Evolutionary conservation across 192 early-diverging fungal species (phyloP), one percentile per base, ranked within the genome.

Genomic region (Gorgonomyces haynaldii): DNA sequence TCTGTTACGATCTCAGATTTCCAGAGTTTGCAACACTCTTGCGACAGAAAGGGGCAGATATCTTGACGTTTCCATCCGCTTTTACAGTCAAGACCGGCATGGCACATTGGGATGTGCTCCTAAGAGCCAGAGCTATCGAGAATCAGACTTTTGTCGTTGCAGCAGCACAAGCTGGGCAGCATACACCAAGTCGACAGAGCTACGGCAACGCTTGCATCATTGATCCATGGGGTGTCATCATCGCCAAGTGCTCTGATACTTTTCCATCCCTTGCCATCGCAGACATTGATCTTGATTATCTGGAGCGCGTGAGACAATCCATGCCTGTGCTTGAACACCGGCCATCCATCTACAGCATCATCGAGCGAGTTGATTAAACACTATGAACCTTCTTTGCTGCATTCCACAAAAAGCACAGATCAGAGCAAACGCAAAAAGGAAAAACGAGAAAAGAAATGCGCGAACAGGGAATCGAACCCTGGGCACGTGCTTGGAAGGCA

Each of bases 1-100:
- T 40, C 34, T 91, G 88, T 58, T 91, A 91, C 60, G 88, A 91
- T 56, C 9, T 91, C 26, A 69, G 88, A 31, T 91, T 91, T 52
- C 75, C 88, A 0, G 82, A 84, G 51, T 41, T 82, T 47, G 70
- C 82, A 22, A 46, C 38, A 10, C 41, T 55, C 24, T 24, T 56
- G n/a, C 57, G 44, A 43, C 21, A 36, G 30, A 27, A 36, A 23
- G 45, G 45, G 13, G 26, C 44, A 3, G 75, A 91, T 29, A 63
- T 89, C 16, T 57, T 91, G 4, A 73, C 84, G 16, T 91, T 71
- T 53, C 86, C 88, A 13, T 82, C 81, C 12, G 88, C 86, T 4
- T 91, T 91, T 49, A 89, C 88, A 0, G 48, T 82, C 48, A 65
- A 66, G 27, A 91, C 88, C 1, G 88, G 88, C 12, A 66, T 68